phyloP scores from a whole-genome alignment of 352 stramenopile species.

The Saprolegnia diclina region DNA sequence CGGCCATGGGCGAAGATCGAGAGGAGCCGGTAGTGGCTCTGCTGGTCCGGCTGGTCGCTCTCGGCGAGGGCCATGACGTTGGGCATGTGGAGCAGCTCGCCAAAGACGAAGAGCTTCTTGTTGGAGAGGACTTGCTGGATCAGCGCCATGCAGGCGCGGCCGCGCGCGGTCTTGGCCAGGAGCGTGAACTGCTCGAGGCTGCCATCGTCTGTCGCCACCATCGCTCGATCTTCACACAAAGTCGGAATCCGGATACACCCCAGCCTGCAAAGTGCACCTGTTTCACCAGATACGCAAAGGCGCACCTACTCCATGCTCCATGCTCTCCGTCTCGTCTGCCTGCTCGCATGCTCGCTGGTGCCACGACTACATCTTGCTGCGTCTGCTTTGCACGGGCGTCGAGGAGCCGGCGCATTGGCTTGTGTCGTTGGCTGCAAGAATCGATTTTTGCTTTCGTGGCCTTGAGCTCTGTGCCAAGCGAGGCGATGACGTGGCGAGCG shows the following conservation, averaged over 20 bases:
- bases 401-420: too few relatives aligned
- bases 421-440: too few relatives aligned
- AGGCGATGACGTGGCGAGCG: too few relatives aligned
- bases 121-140: constrained; percentile 90
- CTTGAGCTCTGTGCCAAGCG: too few relatives aligned
- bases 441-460: too few relatives aligned
- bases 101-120: constrained; percentile 91
- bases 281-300: not conserved
- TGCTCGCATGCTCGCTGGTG: too few relatives aligned
- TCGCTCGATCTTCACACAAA: constrained; percentile 2
- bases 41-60: constrained; percentile 53
- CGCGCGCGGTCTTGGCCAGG: constrained; percentile 86
- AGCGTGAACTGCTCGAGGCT: constrained; percentile 91
- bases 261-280: not conserved
- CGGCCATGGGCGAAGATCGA: constrained; percentile 88
- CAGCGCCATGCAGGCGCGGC: constrained; percentile 84
- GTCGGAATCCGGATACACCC: not conserved
- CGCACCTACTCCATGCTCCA: too few relatives aligned
- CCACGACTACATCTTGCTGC: too few relatives aligned
- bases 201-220: constrained; percentile 35
- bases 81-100: constrained; percentile 87
- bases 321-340: too few relatives aligned
- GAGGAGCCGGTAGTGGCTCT: constrained; percentile 74
- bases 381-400: too few relatives aligned
- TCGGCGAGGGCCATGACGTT: constrained; percentile 80